Base-by-base conservation (phyloP, 2,329 filamentous ascomycete genomes). In the Fonsecaea multimorphosa region DNA sequence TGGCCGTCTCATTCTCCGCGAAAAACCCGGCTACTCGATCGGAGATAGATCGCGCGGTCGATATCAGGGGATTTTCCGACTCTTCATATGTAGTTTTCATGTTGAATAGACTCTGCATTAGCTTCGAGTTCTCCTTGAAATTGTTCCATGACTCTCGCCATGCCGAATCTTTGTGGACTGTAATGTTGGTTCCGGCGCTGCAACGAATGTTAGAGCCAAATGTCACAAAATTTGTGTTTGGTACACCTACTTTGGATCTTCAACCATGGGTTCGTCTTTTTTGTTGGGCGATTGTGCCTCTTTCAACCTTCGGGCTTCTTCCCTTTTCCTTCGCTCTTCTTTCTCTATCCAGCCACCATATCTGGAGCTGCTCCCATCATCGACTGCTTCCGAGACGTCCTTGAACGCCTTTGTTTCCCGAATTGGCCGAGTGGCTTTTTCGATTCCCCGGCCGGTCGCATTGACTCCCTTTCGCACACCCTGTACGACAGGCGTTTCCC, bases 131-230 rank as follows among this genome's bases (percentile, higher is more conserved):
- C 77, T 99, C 95, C 69, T 91, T 90, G 86, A 98, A 99, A 58
- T 95, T 91, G 74, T 90, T 88, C 95, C 95, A 99, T n/a, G 93
- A 92, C 78, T 98, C 94, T 81, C 97, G 97, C 92, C 94, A 98
- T 24, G 91, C 91, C 14, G 95, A 89, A 73, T 99, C 95, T 80
- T 99, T 99, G 84, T 99, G 95, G 0, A 99, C 78, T 0, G 94
- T 98, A 56, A 99, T 83, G 75, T 96, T 96, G 64, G 93, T 97
- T 66, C 95, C 95, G 65, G 95, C 95, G 65, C 95, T 97, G 71
- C 22, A 52, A 40, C 58, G 40, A 58, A 70, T 81, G 57, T 65
- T 29, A 66, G 63, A 29, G 14, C 14, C n/a, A 14, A 22, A 7
- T 9, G 2, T 9, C n/a, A 19, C 5, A n/a, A 19, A 32, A 19